Evolutionary conservation across 768 basidiomycete species (phyloP).

Genomic region (Mycena galopus): DNA sequence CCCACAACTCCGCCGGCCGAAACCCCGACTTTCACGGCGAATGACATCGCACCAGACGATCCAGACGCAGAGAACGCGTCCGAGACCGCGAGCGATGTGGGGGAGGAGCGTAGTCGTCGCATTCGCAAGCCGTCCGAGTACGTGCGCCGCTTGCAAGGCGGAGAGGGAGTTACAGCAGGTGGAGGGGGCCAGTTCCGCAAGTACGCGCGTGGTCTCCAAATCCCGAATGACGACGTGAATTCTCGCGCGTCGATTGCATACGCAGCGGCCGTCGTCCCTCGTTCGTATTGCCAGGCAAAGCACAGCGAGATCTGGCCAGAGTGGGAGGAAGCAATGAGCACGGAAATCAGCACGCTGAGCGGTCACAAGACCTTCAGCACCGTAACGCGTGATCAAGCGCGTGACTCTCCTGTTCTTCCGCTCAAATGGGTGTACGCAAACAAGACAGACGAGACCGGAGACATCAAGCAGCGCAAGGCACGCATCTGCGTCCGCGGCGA

Average conservation of each 20-base stretch:
- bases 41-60: conserved; percentile 23
- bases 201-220: conserved; percentile 13
- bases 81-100: conserved; percentile 22
- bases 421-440: too few relatives aligned
- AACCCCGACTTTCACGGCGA: conserved; percentile 8
- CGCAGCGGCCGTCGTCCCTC: conserved; percentile 15
- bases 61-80: not conserved
- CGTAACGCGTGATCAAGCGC: too few relatives aligned
- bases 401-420: too few relatives aligned
- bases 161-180: conserved; percentile 19
- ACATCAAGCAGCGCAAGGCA: too few relatives aligned
- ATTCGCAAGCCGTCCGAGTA: conserved; percentile 22
- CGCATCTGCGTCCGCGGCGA: too few relatives aligned
- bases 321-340: too few relatives aligned
- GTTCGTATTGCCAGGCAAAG: conserved; percentile 39
- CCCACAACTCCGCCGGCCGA: conserved; percentile 7
- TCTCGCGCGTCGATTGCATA: conserved; percentile 4
- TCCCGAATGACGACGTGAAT: conserved; percentile 5
- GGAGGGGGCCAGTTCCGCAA: not conserved
- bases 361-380: too few relatives aligned
- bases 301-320: conserved; percentile 33
- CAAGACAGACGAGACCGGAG: too few relatives aligned
- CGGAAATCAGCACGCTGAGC: too few relatives aligned
- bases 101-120: conserved; percentile 14
- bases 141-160: conserved; percentile 16